Conservation (phyloP, 2,329 filamentous ascomycete species). For the Alternaria gaisen region DNA sequence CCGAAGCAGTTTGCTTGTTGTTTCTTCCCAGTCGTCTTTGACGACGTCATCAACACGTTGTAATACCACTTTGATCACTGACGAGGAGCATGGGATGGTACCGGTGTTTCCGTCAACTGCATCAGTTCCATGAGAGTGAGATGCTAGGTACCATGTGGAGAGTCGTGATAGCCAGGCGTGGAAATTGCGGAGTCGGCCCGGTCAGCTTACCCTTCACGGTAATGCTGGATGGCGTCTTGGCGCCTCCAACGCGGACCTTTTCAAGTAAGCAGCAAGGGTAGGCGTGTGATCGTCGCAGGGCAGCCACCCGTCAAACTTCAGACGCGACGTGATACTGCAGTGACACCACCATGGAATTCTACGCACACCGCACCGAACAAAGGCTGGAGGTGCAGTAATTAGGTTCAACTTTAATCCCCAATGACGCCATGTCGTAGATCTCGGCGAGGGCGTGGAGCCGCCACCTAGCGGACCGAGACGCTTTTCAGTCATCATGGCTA, state of each 20-base stretch:
- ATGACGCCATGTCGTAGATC: slow-evolving; percentile 6
- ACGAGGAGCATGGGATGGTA: no score
- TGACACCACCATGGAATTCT: background rate
- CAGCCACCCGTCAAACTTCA: background rate
- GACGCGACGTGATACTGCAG: background rate
- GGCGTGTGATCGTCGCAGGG: background rate
- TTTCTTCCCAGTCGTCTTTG: no score
- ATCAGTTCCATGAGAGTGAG: background rate
- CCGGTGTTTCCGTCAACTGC: no score
- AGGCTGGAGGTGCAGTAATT: background rate
- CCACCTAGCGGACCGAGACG: slow-evolving; percentile 4
- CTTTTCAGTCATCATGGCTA: slow-evolving; percentile 7
- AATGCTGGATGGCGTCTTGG: background rate
- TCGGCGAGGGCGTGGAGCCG: slow-evolving; percentile 5
- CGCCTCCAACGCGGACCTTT: no score
- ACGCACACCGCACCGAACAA: background rate
- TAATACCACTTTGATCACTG: background rate
- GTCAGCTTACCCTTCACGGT: background rate
- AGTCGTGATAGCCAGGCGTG: background rate
- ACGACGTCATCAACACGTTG: background rate
- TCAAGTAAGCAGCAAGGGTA: background rate
- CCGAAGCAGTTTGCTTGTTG: no score
- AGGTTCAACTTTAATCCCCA: background rate
- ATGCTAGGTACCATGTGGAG: background rate
- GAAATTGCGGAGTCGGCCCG: background rate